Conservation (phyloP, 2,329 filamentous ascomycete genomes). For the Fusarium dlaminii region DNA sequence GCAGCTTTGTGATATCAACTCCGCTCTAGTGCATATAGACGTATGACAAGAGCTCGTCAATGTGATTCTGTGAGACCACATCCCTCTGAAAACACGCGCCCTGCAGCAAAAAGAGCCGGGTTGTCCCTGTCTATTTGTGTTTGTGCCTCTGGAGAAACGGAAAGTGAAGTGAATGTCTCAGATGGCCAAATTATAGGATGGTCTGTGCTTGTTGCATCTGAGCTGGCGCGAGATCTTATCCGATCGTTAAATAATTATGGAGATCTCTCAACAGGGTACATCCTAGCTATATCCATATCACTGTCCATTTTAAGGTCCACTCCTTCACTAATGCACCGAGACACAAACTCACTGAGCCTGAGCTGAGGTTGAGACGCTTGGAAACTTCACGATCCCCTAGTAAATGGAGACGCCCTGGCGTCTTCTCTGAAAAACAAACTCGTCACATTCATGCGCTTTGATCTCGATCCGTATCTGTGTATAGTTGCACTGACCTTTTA, state of each 20-base stretch:
- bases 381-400: slow-evolving; percentile 11
- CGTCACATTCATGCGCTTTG: neutral
- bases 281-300: neutral
- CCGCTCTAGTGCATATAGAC: neutral
- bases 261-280: neutral
- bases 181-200: slow-evolving; percentile 13
- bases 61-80: neutral
- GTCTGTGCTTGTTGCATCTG: slow-evolving; percentile 35
- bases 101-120: neutral
- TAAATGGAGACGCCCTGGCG: neutral
- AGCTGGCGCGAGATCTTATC: slow-evolving; percentile 35
- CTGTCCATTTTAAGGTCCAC: neutral
- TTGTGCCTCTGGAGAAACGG: neutral
- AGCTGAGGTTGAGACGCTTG: slow-evolving; percentile 6
- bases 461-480: neutral
- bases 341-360: neutral
- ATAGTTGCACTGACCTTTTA: neutral
- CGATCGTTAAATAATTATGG: slow-evolving; percentile 29
- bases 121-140: neutral
- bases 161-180: neutral
- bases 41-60: neutral
- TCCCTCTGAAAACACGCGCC: neutral
- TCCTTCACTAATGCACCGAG: neutral
- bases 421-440: neutral
- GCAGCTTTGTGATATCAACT: neutral